Evolutionary conservation across 495 filamentous ascomycete species (phyloP), one percentile per base, ranked within the genome.

Genomic region (Penicillium simplicissimum): DNA sequence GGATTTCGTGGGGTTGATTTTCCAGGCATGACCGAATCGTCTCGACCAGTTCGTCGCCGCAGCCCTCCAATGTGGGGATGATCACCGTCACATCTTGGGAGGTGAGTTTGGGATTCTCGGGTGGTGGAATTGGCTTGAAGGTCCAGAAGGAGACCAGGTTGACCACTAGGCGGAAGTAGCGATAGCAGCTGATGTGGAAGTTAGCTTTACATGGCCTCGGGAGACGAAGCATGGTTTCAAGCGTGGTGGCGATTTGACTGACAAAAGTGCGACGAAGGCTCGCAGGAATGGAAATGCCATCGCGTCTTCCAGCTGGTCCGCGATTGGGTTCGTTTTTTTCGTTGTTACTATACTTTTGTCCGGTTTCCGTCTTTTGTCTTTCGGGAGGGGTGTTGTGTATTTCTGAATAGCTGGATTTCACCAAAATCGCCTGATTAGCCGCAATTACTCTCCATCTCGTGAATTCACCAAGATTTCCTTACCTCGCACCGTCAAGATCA

Each of bases 71-170:
- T 0, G 86, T 88, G 13, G 88, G 88, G 58, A 91, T 84, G 63
- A 92, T 88, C 40, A 91, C 85, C 23, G 89, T 88, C 60, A 91
- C 87, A 84, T 92, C 86, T 68, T 88, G 74, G 0, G 82, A 77
- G n/a, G 81, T 85, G 67, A 88, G 80, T 63, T 79, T 83, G 11
- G 89, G 88, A 35, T 85, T 82, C 25, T 85, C 80, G 13, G 85
- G 85, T 37, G 85, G 81, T 14, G 79, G 83, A 37, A 86, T 84
- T 34, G 89, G 86, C 64, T 80, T 84, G 66, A 88, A 87, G 17
- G 78, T 78, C 80, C 84, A 87, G 64, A 90, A 87, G 21, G 85
- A 85, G 61, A 85, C 67, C 55, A 85, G 77, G 68, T 90, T 89
- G 55, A 89, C 80, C 64, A 89, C 78, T 56, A 88, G 74, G 53